A percentile compares a stretch with the other conserved stretches of the same genome.
phyloP scores from a whole-genome alignment of 176 grass and related monocot genomes.

The Alloteropsis semialata region DNA sequence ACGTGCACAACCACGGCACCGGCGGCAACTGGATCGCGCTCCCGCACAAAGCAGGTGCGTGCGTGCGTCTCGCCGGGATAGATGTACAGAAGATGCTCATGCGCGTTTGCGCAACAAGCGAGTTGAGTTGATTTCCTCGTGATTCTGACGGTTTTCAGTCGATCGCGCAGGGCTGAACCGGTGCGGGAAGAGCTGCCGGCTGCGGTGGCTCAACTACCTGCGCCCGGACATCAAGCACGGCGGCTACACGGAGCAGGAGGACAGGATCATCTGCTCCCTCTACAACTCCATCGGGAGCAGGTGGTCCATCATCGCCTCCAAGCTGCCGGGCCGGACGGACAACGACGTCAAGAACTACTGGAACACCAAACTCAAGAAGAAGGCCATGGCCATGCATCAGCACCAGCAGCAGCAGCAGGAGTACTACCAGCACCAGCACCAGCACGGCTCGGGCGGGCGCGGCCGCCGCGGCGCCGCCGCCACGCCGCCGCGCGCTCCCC shows the following conservation, averaged over 20 bases:
- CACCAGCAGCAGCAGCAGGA: neutral
- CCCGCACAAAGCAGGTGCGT: constrained; percentile 87
- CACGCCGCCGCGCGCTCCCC: neutral
- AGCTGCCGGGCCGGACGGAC: constrained; percentile 82
- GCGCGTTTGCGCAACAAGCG: neutral
- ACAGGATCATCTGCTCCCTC: constrained; percentile 66
- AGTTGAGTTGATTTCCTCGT: neutral
- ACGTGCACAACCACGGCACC: constrained; percentile 61
- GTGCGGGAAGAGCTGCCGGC: constrained; percentile 92
- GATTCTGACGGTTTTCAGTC: neutral
- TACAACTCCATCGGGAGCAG: constrained; percentile 79
- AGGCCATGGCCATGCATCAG: constrained; percentile 39
- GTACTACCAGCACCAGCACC: neutral
- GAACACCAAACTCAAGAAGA: constrained; percentile 99
- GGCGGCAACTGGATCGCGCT: constrained; percentile 92
- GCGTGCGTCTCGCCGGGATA: neutral
- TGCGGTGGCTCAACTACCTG: constrained; percentile 95
- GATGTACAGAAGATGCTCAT: too few relatives aligned
- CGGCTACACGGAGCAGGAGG: constrained; percentile 87
- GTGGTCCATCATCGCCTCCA: constrained; percentile 94
- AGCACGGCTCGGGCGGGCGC: neutral
- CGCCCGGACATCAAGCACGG: constrained; percentile 92
- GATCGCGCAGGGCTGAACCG: constrained; percentile 61
- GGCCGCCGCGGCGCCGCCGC: neutral
- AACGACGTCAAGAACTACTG: constrained; percentile 98